Evolutionary conservation across 2,329 filamentous ascomycete genomes (phyloP).

Genomic region (Xylaria sp.): DNA sequence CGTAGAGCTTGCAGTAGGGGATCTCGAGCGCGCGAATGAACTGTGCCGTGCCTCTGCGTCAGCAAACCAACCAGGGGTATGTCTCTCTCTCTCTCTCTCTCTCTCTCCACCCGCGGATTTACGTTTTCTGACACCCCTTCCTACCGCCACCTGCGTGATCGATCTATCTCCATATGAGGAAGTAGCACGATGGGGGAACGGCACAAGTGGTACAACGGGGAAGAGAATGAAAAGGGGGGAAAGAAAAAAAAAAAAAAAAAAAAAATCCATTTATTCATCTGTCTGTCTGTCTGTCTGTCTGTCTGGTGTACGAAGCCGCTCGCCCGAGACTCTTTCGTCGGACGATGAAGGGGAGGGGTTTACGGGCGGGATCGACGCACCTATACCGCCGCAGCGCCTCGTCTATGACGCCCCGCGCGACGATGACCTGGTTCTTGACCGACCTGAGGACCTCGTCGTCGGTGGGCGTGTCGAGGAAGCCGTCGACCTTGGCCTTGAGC

Average conservation of each 20-base stretch:
- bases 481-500: constrained; percentile 62
- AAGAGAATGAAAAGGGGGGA: not conserved
- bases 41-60: constrained; percentile 43
- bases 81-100: not conserved
- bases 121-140: not conserved
- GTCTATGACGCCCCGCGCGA: constrained; percentile 72
- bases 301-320: constrained; percentile 1
- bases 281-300: not conserved
- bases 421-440: constrained; percentile 74
- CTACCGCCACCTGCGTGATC: not conserved
- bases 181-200: too few species aligned
- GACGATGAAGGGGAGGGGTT: constrained; percentile 7
- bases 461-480: constrained; percentile 66
- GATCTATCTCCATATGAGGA: too few species aligned
- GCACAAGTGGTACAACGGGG: too few species aligned
- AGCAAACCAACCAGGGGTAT: constrained; percentile 1
- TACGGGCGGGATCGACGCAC: too few species aligned
- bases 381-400: constrained; percentile 76
- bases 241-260: constrained; percentile 31
- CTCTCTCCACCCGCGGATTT: too few species aligned
- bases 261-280: too few species aligned
- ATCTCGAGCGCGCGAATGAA: constrained; percentile 80
- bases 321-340: constrained; percentile 1
- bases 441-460: constrained; percentile 59
- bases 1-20: constrained; percentile 85